Evolutionary conservation across 345 rosid genomes (phyloP), one percentile per base, ranked within the genome.

Genomic region (Hibiscus mutabilis): DNA sequence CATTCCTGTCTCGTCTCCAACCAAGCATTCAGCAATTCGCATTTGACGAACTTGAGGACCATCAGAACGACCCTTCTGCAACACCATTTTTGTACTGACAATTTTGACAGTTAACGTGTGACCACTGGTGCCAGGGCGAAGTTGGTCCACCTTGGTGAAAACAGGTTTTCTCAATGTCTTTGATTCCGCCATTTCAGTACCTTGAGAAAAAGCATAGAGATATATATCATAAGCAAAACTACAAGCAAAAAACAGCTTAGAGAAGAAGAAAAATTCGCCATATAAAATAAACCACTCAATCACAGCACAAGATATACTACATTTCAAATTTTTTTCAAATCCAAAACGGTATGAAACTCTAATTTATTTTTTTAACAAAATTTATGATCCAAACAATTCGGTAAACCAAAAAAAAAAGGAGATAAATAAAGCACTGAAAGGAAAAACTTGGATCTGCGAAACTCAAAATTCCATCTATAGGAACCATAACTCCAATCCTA

Each of bases 1-100:
- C 76, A 94, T 81, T 74, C 96, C 97, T 0, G 97, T 91, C 80
- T 91, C 98, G 67, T 94, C 98, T 35, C 97, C 98, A 3, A 94
- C 89, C 86, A 94, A 81, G 74, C 90, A 86, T 78, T 94, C 98
- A 59, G 96, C 88, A 80, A 86, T 78, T 9, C 91, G 79, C 86
- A 86, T 85, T 71, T 91, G 96, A 29, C 98, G 93, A 49, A 81
- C 73, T 74, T 88, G 91, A 77, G 89, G 78, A 70, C 89, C 91
- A 80, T 82, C 88, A 14, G 81, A 74, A 35, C 90, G 97, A 68
- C 93, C 95, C 85, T 84, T 91, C 74, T 89, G 97, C 73, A 80
- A 71, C 10, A 94, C 91, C 87, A 85, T 81, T 71, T 91, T 94
- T 2, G 95, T 75, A 74, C 83, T 86, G 21, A 89, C 81, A 71